Base-by-base conservation (phyloP, 345 rosid species). In the Brassica nigra region DNA sequence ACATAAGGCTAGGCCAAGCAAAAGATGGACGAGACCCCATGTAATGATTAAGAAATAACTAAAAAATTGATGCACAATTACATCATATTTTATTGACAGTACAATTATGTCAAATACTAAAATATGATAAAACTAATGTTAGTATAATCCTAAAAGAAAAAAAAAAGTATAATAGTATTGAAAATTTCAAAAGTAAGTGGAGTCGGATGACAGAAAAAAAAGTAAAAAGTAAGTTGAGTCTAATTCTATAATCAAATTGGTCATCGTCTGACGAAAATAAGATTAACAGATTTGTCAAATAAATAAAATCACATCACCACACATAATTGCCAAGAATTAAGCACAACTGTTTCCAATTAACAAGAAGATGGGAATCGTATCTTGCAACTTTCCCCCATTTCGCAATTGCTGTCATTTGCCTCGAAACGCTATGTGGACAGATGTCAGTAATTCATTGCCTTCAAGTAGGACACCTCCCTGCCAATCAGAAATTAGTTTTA, bases 301-400 rank as follows among this genome's bases (percentile, higher is more conserved):
- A 2, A 33, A 71, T 10, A 71, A 33, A 9, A 69, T 49, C 18
- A 59, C 27, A 57, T 29, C 11, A 57, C 62, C 11, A 57, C 11
- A 18, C 11, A 57, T 6, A 58, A 58, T 8, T 58, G 75, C 49
- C n/a, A 57, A 33, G 47, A 70, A 12, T 34, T 6, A 12, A 10
- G 27, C 23, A 36, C n/a, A 58, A 73, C 2, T 61, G 29, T 61
- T 27, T 39, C 42, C 42, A 61, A 8, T n/a, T 4, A n/a, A 27
- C 10, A 59, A 8, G 54, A n/a, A 18, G 71, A 71, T 65, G 58
- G 63, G 81, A 71, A 72, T 57, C 39, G 68, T 39, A 66, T 39
- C 30, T 42, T 66, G 62, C 77, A 78, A 78, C 54, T 78, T 73
- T 68, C 30, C 74, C 61, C 57, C 42, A 37, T 37, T 37, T 37